Base-by-base conservation (phyloP, 2,329 filamentous ascomycete genomes). In the Phialemoniopsis sp. region DNA sequence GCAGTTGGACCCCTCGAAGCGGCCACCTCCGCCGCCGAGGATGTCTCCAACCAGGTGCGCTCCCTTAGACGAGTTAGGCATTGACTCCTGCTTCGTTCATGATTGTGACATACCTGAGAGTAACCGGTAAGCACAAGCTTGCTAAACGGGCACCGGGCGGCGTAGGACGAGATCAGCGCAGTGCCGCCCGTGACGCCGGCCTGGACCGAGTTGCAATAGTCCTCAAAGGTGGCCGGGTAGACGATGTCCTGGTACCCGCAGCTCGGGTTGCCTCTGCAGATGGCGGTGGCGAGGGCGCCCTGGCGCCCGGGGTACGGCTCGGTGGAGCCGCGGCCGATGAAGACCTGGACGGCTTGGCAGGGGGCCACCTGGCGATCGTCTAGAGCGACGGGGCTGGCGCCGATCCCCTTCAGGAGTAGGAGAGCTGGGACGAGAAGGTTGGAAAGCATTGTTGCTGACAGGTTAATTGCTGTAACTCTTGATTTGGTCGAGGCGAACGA, bases 301-400 rank as follows among this genome's bases (percentile, higher is more conserved):
- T 57, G 54, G 2, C 52, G 51, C 8, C 56, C 56, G 8, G 55
- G 55, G 34, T 57, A 57, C 8, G 55, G 56, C 42, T 58, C 53
- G 18, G 54, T 54, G 43, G 54, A 56, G 19, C 54, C 56, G 5
- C 46, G 45, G 8, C 51, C 52, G 29, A 58, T 47, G 40, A 58
- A 58, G 35, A 58, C 32, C 45, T 56, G 55, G 2, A 58, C 51
- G n/a, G 51, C 45, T 13, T 48, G 45, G 47, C 56, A 59, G 8
- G 34, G 34, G 19, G 12, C 21, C 10, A 28, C 18, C 19, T 28
- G 34, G 13, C 29, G 19, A 12, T 36, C 19, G 21, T 15, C 18
- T 4, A 28, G 34, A 6, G 17, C 34, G n/a, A 28, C 9, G 13
- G n/a, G n/a, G 28, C 21, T 26, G 21, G 21, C 21, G 10, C 10